Conservation (phyloP, 352 stramenopile genomes). For the Globisporangium cederbergense region DNA sequence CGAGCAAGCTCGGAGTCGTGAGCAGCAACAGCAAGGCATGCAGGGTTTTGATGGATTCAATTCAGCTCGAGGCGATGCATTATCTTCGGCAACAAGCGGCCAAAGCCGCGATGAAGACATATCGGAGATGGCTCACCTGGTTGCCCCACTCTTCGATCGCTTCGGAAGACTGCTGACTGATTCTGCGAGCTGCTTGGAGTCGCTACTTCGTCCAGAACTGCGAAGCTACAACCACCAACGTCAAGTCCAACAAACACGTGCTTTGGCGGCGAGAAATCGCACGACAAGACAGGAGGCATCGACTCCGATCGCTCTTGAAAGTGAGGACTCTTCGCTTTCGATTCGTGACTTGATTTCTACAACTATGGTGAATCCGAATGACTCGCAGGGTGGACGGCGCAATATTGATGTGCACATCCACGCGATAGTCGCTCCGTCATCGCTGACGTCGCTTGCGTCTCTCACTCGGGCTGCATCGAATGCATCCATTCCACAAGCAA, state of each 20-base stretch:
- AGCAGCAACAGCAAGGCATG: neutral
- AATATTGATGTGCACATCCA: conserved; percentile 89
- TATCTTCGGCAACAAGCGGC: neutral
- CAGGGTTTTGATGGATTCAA: neutral
- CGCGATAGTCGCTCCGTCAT: conserved; percentile 76
- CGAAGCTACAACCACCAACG: conserved; percentile 32
- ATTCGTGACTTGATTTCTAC: conserved; percentile 67
- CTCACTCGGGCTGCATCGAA: conserved; percentile 25
- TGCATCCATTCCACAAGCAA: conserved; percentile 1
- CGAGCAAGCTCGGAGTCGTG: conserved; percentile 18
- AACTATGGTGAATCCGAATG: conserved; percentile 23
- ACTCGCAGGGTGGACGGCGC: conserved; percentile 35
- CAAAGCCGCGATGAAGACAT: conserved; percentile 24
- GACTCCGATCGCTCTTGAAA: conserved; percentile 22
- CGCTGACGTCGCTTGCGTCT: conserved; percentile 59
- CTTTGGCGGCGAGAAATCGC: conserved; percentile 1
- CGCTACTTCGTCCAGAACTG: conserved; percentile 55
- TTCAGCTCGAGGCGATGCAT: neutral
- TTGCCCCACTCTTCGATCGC: conserved; percentile 77
- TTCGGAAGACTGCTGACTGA: conserved; percentile 74
- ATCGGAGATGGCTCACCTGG: conserved; percentile 62
- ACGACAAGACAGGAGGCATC: conserved; percentile 3
- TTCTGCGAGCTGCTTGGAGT: conserved; percentile 55
- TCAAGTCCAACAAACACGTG: conserved; percentile 27
- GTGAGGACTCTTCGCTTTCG: conserved; percentile 40